Evolutionary conservation across 345 rosid species (phyloP).

Genomic region (Dipteronia sinensis): DNA sequence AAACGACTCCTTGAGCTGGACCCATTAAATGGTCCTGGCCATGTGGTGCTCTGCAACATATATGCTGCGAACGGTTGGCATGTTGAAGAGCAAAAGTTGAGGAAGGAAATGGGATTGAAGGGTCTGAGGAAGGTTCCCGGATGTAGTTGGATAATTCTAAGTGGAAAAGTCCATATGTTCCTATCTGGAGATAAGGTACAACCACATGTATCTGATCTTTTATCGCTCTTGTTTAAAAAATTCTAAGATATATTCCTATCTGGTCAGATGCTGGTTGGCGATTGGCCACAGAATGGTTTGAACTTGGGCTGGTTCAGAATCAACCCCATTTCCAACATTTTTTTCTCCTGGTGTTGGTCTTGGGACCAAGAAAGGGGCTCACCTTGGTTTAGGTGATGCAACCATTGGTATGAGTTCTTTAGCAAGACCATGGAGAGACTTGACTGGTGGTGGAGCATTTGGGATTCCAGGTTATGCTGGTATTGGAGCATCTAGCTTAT

Average conservation of each 20-base stretch:
- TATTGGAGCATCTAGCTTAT: conserved; percentile 66
- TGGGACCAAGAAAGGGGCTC: conserved; percentile 69
- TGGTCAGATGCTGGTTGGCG: conserved; percentile 62
- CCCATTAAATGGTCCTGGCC: conserved; percentile 68
- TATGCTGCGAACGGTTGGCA: conserved; percentile 56
- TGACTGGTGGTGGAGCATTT: conserved; percentile 56
- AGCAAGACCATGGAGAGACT: conserved; percentile 52
- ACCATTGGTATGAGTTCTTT: conserved; percentile 55
- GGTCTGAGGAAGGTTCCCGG: conserved; percentile 84
- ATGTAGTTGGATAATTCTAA: conserved; percentile 71
- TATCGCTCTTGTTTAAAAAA: conserved; percentile 35
- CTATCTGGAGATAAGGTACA: conserved; percentile 61
- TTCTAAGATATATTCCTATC: conserved; percentile 23
- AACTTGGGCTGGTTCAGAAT: conserved; percentile 69
- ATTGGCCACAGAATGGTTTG: conserved; percentile 81
- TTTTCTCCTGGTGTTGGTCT: conserved; percentile 77
- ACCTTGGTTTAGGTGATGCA: conserved; percentile 78
- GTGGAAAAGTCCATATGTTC: conserved; percentile 52
- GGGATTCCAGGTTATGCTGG: conserved; percentile 68
- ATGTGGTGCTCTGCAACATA: conserved; percentile 65
- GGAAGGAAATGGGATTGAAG: conserved; percentile 70
- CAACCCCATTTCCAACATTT: conserved; percentile 70
- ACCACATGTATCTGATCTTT: conserved; percentile 34
- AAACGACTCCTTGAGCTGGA: conserved; percentile 55
- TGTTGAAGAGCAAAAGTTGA: conserved; percentile 55